phyloP scores from a whole-genome alignment of 306 rosid species.

The Rosa chinensis region DNA sequence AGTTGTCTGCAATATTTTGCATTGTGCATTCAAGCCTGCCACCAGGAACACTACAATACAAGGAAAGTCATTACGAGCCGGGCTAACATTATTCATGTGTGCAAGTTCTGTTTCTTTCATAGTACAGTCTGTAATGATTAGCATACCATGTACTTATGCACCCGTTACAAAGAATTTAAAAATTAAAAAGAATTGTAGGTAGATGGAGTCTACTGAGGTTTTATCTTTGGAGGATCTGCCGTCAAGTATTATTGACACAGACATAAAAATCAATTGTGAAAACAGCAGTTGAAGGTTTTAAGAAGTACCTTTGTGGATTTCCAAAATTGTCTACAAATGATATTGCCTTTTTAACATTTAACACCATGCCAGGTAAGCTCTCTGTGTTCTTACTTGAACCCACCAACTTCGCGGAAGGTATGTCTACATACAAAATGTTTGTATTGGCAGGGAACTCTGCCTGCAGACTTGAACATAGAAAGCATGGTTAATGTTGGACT shows the following conservation, averaged over 20 bases:
- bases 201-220: neutral
- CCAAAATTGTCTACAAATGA: conserved; percentile 73
- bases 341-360: conserved; percentile 71
- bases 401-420: conserved; percentile 73
- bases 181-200: no score
- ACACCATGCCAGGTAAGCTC: conserved; percentile 98
- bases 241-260: neutral
- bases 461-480: conserved; percentile 70
- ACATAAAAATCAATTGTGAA: neutral
- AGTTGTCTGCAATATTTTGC: conserved; percentile 97
- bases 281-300: conserved; percentile 7
- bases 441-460: conserved; percentile 91
- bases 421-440: conserved; percentile 84
- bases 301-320: conserved; percentile 54
- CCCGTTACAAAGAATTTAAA: neutral
- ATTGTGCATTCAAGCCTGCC: conserved; percentile 97
- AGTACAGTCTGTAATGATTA: neutral
- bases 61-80: conserved; percentile 20
- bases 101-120: neutral
- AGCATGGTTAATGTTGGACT: conserved; percentile 39
- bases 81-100: conserved; percentile 4
- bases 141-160: neutral
- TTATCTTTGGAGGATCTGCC: neutral
- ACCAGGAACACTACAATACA: conserved; percentile 58
- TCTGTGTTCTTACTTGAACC: conserved; percentile 63